These are phyloP conservation scores for Emericellopsis terricola DNA, from an alignment of 495 filamentous ascomycete genomes.

Conservation along the genomic window DNA sequence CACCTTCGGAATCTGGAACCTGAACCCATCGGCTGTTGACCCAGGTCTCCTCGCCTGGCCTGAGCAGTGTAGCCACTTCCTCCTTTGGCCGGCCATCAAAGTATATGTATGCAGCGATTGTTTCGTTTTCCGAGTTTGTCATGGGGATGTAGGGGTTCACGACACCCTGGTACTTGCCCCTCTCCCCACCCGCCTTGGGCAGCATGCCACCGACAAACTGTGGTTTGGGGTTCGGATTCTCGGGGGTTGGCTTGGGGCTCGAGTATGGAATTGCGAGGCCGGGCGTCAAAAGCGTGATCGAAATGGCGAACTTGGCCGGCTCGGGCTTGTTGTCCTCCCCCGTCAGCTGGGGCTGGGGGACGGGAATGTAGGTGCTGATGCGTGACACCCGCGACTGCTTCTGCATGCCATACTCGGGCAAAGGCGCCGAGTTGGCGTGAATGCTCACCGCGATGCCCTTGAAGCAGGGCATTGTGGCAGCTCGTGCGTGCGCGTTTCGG, in stretches of 20 bases:
- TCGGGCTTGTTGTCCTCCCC: conserved; percentile 54
- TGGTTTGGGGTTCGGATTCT: conserved; percentile 57
- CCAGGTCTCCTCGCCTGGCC: conserved; percentile 95
- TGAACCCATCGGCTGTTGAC: conserved; percentile 97
- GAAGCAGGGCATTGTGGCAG: conserved; percentile 73
- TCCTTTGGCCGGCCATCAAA: conserved; percentile 93
- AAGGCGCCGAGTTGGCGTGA: conserved; percentile 73
- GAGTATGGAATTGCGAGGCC: conserved; percentile 81
- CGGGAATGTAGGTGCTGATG: conserved; percentile 92
- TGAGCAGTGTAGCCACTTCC: conserved; percentile 84
- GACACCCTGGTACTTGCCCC: conserved; percentile 29
- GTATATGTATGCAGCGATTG: conserved; percentile 96
- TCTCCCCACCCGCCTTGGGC: conserved; percentile 24
- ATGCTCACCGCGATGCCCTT: conserved; percentile 95
- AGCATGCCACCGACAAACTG: conserved; percentile 53
- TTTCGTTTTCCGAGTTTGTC: conserved; percentile 82
- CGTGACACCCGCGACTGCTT: conserved; percentile 78
- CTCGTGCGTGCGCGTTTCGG: too few relatives aligned
- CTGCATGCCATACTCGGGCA: conserved; percentile 86
- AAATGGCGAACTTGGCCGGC: conserved; percentile 87
- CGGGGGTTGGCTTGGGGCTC: conserved; percentile 51
- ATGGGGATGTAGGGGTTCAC: conserved; percentile 78
- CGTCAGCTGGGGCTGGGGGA: conserved; percentile 69
- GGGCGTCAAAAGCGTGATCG: conserved; percentile 84
- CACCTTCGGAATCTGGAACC: conserved; percentile 75